Base-by-base conservation (phyloP, 139 green algal species). In the Chlamydomonas eustigma region DNA sequence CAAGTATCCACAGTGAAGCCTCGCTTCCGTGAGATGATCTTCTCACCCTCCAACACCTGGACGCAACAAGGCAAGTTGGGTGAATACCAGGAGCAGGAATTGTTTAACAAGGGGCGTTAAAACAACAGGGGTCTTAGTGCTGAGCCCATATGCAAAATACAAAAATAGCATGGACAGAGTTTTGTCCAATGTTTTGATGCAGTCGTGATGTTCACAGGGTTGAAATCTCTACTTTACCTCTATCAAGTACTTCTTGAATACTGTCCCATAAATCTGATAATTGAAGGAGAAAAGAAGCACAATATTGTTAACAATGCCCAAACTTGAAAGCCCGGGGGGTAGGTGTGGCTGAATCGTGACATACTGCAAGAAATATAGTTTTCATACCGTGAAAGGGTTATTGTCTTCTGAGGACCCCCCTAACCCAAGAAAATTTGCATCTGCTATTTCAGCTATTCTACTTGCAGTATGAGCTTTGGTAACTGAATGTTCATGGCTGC, bases 1-100 rank as follows among this genome's bases (percentile, higher is more conserved):
- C 83, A 88, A 12, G 73, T 76, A 52, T 80, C 65, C 1, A 85
- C 81, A 0, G 83, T 88, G 72, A 88, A 85, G 37, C 83, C 83
- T 2, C 75, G 70, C 31, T 74, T 73, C 1, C 83, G 76, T 4
- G 70, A 77, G 3, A 88, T 51, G 0, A 88, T 71, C 76, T 84
- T 85, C 66, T 88, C 83, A 2, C 83, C 83, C 4, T 88, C 69
- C 50, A 88, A 74, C 51, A 80, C 65, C 65, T 72, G 65, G 8
- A 28, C 52, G 12, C 12, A 18, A 58, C 18, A 58, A 28, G 44
- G 44, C n/a, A n/a, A n/a, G 44, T 12, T 18, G 44, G 44, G 44
- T 18, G 44, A 18, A 58, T 58, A 18, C 12, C 12, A 58, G 44
- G 44, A 58, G 44, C 12, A 18, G n/a, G n/a, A n/a, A n/a, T n/a